Evolutionary conservation across 106 monocot species (phyloP), one percentile per base, ranked within the genome.

Genomic region (Amphibolis antarctica): DNA sequence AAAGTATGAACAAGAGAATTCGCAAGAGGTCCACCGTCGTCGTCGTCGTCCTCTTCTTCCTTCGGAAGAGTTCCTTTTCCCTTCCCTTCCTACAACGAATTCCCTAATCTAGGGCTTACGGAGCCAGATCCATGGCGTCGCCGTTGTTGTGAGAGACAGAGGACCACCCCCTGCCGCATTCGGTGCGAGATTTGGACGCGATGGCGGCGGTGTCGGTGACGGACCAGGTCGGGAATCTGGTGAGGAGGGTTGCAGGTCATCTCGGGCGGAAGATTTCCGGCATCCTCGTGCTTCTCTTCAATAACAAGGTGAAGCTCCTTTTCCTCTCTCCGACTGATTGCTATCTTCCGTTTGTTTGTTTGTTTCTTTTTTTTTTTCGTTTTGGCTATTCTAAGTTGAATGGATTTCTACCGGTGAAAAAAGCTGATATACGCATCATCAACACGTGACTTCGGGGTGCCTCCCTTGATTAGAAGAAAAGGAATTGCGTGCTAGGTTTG

Each of bases 171-270:
- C 28, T 27, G 10, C 18, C 49, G 5, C 5, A 29, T 12, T 25
- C 28, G 48, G 65, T 65, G 49, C 18, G 27, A n/a, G 19, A 21
- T n/a, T 60, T 42, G 55, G 30, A 17, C 12, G 52, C 7, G 51
- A 73, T 73, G 73, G 65, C 65, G 73, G 65, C 65, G 57, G 66
- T 66, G 12, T 60, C 55, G 20, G 57, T 73, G 29, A 28, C 66
- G 59, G 66, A 73, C 13, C 73, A 73, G 66, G 66, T 66, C 10
- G 29, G 58, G 60, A 42, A 31, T 61, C 74, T 74, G 50, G 49
- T 61, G 42, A 67, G 47, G 61, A 66, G 60, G 54, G 44, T 74
- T n/a, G 30, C 67, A 18, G 7, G 10, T 5, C 66, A 60, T 20
- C 74, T 74, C 60, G 55, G 66, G 24, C 67, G 74, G 22, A 74